Conservation (phyloP, 2,329 filamentous ascomycete genomes). For the Paraphaeosphaeria sporulosa region DNA sequence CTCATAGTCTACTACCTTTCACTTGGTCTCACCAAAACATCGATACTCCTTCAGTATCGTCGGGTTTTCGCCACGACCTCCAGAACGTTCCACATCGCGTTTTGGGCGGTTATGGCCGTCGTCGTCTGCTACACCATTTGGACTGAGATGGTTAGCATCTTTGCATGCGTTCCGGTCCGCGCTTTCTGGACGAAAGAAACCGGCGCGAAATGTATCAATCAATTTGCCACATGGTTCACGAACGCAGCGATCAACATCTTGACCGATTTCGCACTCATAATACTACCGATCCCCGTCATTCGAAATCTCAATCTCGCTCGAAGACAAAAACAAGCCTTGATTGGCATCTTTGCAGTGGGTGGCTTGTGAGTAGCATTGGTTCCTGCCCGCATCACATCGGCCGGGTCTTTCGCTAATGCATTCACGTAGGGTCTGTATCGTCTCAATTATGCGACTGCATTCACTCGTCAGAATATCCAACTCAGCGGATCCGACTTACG, state of each 20-base stretch:
- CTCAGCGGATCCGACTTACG: constrained; percentile 38
- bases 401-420: neutral
- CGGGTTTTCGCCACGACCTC: constrained; percentile 38
- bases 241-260: constrained; percentile 43
- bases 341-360: constrained; percentile 49
- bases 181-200: constrained; percentile 44
- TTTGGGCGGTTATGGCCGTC: constrained; percentile 34
- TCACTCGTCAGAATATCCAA: constrained; percentile 43
- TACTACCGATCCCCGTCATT: constrained; percentile 46
- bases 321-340: constrained; percentile 46
- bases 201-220: constrained; percentile 39
- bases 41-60: constrained; percentile 43
- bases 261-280: constrained; percentile 43
- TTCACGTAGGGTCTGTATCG: constrained; percentile 39
- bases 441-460: constrained; percentile 46
- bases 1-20: constrained; percentile 44
- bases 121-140: constrained; percentile 37
- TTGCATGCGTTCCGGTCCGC: constrained; percentile 40
- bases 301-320: constrained; percentile 42
- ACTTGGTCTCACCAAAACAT: constrained; percentile 42
- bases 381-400: neutral
- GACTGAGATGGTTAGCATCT: constrained; percentile 42
- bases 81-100: constrained; percentile 32
- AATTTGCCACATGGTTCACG: constrained; percentile 38
- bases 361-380: constrained; percentile 45